These are phyloP conservation scores for Agrostemma githago DNA, from an alignment of 148 eudicot species.

Conservation along the genomic window DNA sequence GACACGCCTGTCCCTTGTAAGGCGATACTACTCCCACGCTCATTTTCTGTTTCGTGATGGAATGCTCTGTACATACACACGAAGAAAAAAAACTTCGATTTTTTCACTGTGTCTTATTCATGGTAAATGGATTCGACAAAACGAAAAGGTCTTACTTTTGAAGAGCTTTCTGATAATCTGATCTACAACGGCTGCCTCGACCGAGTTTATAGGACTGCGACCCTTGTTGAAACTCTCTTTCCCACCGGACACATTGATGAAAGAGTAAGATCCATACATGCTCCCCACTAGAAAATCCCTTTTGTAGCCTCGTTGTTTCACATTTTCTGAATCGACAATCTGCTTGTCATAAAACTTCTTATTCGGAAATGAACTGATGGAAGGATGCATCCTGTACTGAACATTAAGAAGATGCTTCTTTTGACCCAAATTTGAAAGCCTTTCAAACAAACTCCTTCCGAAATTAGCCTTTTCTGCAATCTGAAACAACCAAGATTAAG, in stretches of 20 bases:
- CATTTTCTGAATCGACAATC: constrained; percentile 33
- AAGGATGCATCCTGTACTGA: constrained; percentile 69
- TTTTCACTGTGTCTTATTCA: too few species aligned
- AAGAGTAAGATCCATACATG: constrained; percentile 34
- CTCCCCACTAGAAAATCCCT: constrained; percentile 17
- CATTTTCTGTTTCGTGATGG: too few species aligned
- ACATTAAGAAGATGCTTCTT: constrained; percentile 42
- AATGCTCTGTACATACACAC: too few species aligned
- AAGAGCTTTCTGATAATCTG: constrained; percentile 37
- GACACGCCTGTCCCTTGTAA: constrained; percentile 38
- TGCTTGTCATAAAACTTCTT: constrained; percentile 27
- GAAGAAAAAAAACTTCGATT: too few species aligned
- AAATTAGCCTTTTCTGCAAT: constrained; percentile 31
- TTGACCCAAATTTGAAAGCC: constrained; percentile 38
- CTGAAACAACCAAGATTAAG: constrained; percentile 9
- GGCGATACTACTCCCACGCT: constrained; percentile 29
- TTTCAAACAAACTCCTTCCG: constrained; percentile 59
- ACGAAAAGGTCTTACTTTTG: constrained; percentile 25
- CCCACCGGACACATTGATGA: constrained; percentile 36
- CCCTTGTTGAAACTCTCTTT: constrained; percentile 3
- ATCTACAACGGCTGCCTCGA: constrained; percentile 37
- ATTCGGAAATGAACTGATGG: constrained; percentile 53
- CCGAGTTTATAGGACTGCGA: too few species aligned
- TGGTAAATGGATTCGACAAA: too few species aligned
- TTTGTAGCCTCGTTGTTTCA: constrained; percentile 17